Conservation (phyloP, 1,139 yeast species). For the Blastobotrys proliferans region DNA sequence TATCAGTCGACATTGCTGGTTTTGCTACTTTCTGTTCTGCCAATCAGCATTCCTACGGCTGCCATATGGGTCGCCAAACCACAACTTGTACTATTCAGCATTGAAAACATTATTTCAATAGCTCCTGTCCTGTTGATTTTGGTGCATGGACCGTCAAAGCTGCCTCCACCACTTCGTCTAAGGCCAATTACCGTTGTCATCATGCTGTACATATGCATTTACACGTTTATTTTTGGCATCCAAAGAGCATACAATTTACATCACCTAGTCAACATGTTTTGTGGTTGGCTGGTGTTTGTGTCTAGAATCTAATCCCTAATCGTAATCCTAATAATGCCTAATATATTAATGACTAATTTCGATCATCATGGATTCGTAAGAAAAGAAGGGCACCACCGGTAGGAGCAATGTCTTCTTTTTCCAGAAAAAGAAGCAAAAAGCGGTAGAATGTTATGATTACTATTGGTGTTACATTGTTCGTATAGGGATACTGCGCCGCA, state of each 20-base stretch:
- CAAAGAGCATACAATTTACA: constrained; percentile 36
- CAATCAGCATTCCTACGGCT: constrained; percentile 34
- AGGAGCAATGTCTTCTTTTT: too few species aligned
- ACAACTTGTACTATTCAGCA: background rate
- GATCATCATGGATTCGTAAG: too few species aligned
- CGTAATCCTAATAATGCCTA: background rate
- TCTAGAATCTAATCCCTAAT: background rate
- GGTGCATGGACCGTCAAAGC: too few species aligned
- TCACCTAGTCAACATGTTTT: constrained; percentile 30
- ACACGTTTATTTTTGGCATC: constrained; percentile 33
- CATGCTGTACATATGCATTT: constrained; percentile 27
- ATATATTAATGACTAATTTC: background rate
- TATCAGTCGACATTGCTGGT: constrained; percentile 24
- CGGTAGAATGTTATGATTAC: too few species aligned
- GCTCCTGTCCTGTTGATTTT: too few species aligned
- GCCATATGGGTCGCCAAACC: constrained; percentile 33
- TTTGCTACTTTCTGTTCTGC: constrained; percentile 32
- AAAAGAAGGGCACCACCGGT: too few species aligned
- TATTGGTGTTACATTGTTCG: too few species aligned
- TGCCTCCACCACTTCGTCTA: too few species aligned
- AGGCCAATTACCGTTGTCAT: background rate
- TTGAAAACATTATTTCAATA: background rate
- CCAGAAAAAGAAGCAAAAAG: too few species aligned
- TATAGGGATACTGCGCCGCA: too few species aligned
- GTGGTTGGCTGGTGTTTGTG: constrained; percentile 27